Evolutionary conservation across 31 red algal genomes (phyloP).

Genomic region (Pterothamnion heteromorphum): DNA sequence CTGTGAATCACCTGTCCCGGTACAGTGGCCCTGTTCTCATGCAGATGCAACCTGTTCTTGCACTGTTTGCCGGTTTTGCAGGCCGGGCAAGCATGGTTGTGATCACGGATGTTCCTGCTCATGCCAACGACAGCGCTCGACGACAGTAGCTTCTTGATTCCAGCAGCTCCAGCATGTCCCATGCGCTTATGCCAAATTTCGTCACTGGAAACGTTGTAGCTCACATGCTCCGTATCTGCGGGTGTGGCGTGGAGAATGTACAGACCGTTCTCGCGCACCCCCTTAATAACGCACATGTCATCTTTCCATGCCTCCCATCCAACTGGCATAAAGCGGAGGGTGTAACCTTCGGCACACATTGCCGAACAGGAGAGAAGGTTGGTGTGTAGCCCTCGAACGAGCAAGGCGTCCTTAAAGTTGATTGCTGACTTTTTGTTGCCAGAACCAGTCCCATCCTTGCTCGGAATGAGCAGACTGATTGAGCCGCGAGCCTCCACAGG

Average conservation of each 20-base stretch:
- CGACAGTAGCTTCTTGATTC: no score
- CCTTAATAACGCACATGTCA: not conserved
- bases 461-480: not conserved
- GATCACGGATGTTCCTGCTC: no score
- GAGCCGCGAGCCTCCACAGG: not conserved
- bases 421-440: not conserved
- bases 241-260: not conserved
- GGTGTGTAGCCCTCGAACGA: not conserved
- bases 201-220: no score
- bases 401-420: not conserved
- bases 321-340: not conserved
- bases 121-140: no score
- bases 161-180: no score
- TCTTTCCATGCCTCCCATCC: not conserved
- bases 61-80: no score
- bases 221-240: no score
- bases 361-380: not conserved
- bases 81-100: no score
- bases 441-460: not conserved
- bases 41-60: no score
- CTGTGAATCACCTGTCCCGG: no score
- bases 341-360: not conserved
- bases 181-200: no score
- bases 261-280: not conserved
- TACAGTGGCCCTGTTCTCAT: no score